Evolutionary conservation across 2,329 filamentous ascomycete genomes (phyloP).

Genomic region (Fusarium lyarnte): DNA sequence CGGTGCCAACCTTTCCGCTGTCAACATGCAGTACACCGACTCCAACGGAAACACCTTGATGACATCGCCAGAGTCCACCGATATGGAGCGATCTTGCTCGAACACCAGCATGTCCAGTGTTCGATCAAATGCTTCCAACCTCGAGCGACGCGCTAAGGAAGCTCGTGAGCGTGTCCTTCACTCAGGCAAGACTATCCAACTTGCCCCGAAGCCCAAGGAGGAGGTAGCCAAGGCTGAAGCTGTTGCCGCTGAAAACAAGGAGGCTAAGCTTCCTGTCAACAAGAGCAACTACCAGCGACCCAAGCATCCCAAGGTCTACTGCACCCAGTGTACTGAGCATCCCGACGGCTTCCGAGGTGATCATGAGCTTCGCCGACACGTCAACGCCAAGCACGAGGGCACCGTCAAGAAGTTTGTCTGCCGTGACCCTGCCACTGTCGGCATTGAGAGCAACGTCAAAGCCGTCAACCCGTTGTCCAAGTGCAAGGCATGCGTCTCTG

Average conservation of each 20-base stretch:
- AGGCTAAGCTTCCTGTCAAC: constrained; percentile 57
- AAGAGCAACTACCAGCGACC: constrained; percentile 65
- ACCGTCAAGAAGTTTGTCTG: constrained; percentile 67
- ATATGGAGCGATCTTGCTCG: constrained; percentile 62
- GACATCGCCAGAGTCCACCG: constrained; percentile 42
- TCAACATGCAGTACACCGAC: constrained; percentile 42
- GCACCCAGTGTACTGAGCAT: constrained; percentile 74
- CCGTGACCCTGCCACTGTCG: constrained; percentile 59
- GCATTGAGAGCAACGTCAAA: constrained; percentile 55
- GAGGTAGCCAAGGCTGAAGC: constrained; percentile 4
- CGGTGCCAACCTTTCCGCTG: constrained; percentile 48
- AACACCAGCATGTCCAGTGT: constrained; percentile 54
- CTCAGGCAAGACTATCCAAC: constrained; percentile 50
- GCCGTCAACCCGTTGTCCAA: constrained; percentile 74
- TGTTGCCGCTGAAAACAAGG: constrained; percentile 45
- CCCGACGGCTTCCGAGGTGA: constrained; percentile 85
- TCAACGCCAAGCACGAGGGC: constrained; percentile 69
- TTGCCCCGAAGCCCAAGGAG: constrained; percentile 58
- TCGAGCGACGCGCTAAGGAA: constrained; percentile 59
- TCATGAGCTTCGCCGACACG: constrained; percentile 79
- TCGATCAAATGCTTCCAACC: constrained; percentile 55
- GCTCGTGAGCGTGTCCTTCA: constrained; percentile 57
- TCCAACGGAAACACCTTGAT: constrained; percentile 45
- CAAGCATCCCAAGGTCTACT: constrained; percentile 76
- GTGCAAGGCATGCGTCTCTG: constrained; percentile 82